phyloP scores from a whole-genome alignment of 257 asterid species.

The Solanum dulcamara region DNA sequence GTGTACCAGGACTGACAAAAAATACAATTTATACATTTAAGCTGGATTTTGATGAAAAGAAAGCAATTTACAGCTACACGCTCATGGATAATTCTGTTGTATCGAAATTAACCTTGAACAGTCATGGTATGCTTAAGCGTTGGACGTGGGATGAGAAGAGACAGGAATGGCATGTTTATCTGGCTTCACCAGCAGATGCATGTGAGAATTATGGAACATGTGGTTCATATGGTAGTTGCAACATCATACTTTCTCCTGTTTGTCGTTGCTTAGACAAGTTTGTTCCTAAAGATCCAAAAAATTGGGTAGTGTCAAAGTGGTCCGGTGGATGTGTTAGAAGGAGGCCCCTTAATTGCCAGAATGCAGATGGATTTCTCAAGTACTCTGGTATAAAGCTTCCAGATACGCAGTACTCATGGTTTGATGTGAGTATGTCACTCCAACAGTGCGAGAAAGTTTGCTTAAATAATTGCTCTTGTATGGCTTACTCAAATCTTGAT shows the following conservation, averaged over 20 bases:
- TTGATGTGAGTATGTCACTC: slow-evolving; percentile 1
- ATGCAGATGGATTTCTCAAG: slow-evolving; percentile 11
- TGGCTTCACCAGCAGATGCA: neutral
- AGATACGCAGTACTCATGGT: slow-evolving; percentile 10
- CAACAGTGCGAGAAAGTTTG: slow-evolving; percentile 8
- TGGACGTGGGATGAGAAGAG: slow-evolving; percentile 1
- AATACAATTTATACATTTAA: neutral
- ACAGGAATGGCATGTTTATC: neutral
- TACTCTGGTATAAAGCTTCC: slow-evolving; percentile 15
- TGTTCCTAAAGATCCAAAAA: neutral
- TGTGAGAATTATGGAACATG: neutral
- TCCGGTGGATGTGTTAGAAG: slow-evolving; percentile 11
- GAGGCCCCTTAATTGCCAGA: neutral
- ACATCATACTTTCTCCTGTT: neutral
- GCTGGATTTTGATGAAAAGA: neutral
- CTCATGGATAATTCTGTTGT: neutral
- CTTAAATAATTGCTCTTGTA: slow-evolving; percentile 18
- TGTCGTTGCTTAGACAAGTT: neutral
- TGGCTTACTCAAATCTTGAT: slow-evolving; percentile 20
- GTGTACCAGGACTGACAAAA: neutral
- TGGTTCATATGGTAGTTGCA: neutral
- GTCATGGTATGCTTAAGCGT: neutral
- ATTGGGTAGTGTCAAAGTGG: slow-evolving; percentile 7
- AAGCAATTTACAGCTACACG: neutral
- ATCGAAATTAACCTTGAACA: neutral